These are phyloP conservation scores for Tuber borchii DNA, from an alignment of 495 filamentous ascomycete species.

Conservation along the genomic window DNA sequence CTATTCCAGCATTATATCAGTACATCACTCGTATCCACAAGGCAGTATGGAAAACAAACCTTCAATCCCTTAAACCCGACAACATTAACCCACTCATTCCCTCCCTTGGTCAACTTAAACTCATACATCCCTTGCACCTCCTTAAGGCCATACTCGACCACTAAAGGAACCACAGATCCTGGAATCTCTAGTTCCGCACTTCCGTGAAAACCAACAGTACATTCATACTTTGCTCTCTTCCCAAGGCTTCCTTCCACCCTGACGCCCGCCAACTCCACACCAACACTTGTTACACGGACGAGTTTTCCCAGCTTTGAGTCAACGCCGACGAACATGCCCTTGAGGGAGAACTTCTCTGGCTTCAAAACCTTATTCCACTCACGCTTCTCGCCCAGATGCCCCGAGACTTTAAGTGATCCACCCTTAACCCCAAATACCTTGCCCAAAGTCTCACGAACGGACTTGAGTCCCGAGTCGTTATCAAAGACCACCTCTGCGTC, in stretches of 20 bases:
- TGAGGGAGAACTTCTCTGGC: conserved; percentile 17
- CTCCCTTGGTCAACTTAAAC: conserved; percentile 20
- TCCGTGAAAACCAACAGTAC: conserved; percentile 25
- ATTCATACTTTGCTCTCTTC: conserved; percentile 14
- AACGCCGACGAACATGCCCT: conserved; percentile 12
- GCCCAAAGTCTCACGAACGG: conserved; percentile 9
- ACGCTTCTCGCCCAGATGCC: conserved; percentile 16
- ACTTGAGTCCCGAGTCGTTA: conserved; percentile 3
- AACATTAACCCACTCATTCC: conserved; percentile 25
- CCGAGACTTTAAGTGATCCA: conserved; percentile 15
- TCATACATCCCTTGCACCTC: conserved; percentile 13
- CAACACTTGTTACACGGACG: conserved; percentile 24
- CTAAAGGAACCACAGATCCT: conserved; percentile 23
- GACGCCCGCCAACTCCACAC: conserved; percentile 15
- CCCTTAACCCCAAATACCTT: conserved; percentile 25
- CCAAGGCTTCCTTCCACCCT: background rate
- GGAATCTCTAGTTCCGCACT: conserved; percentile 21
- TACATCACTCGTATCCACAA: background rate
- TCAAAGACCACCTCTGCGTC: conserved; percentile 23
- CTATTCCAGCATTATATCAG: conserved; percentile 11
- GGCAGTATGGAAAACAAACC: conserved; percentile 4
- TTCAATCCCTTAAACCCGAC: conserved; percentile 33
- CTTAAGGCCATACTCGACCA: conserved; percentile 17
- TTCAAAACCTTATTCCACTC: conserved; percentile 25
- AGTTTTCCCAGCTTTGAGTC: conserved; percentile 11